phyloP scores from a whole-genome alignment of 2,329 filamentous ascomycete species.

The Coniochaeta sp. region DNA sequence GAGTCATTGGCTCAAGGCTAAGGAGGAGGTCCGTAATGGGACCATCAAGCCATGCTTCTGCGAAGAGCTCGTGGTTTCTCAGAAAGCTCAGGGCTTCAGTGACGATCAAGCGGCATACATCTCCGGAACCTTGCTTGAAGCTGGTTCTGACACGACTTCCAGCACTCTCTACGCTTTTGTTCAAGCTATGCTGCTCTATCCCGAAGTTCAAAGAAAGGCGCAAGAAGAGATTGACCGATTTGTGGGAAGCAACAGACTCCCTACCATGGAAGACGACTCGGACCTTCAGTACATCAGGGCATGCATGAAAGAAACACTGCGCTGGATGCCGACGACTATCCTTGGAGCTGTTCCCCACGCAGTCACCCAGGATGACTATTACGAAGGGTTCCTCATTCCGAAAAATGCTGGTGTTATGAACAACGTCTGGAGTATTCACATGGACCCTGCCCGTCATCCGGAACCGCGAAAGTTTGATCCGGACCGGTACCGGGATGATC shows the following conservation, averaged over 20 bases:
- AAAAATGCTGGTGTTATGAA: conserved; percentile 33
- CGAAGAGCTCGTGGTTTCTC: conserved; percentile 12
- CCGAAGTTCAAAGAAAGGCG: conserved; percentile 31
- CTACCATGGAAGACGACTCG: conserved; percentile 27
- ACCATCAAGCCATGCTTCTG: conserved; percentile 17
- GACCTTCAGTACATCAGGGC: conserved; percentile 34
- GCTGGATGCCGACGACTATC: conserved; percentile 35
- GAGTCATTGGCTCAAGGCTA: conserved; percentile 31
- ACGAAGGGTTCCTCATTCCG: conserved; percentile 38
- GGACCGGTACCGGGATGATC: conserved; percentile 24
- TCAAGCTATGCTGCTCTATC: conserved; percentile 37
- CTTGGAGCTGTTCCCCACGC: conserved; percentile 32
- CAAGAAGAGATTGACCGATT: conserved; percentile 32
- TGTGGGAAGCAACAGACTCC: conserved; percentile 29
- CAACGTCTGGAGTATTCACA: conserved; percentile 38
- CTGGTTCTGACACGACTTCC: conserved; percentile 35
- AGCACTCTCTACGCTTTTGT: conserved; percentile 33
- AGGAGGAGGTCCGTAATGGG: conserved; percentile 19
- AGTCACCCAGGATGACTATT: conserved; percentile 31
- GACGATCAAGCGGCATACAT: conserved; percentile 26
- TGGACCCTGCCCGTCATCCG: conserved; percentile 32
- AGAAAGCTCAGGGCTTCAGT: conserved; percentile 16
- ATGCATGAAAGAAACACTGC: conserved; percentile 35
- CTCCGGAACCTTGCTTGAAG: conserved; percentile 28
- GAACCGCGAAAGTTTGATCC: conserved; percentile 36